Percentiles rank a stretch among this genome's conserved stretches.
phyloP scores from a whole-genome alignment of 208 protist genomes.

The Trypanosoma caninum region DNA sequence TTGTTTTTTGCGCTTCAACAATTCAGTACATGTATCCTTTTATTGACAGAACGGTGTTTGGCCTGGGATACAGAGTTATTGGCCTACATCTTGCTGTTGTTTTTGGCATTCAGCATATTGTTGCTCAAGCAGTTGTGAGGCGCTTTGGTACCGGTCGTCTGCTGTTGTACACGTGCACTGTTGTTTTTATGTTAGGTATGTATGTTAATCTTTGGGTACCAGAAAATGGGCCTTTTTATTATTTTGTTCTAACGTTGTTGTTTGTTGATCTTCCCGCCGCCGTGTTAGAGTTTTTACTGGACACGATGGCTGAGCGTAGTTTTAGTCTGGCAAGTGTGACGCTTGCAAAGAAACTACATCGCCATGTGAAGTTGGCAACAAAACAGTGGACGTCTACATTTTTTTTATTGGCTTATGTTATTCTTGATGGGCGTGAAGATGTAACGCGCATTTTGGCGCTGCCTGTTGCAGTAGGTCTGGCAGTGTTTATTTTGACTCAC shows the following conservation, averaged over 20 bases:
- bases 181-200: slow-evolving; percentile 4
- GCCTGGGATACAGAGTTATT: slow-evolving; percentile 31
- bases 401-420: not conserved
- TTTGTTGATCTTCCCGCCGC: slow-evolving; percentile 42
- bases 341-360: slow-evolving; percentile 8
- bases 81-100: slow-evolving; percentile 36
- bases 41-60: slow-evolving; percentile 27
- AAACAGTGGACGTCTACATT: slow-evolving; percentile 21
- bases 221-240: slow-evolving; percentile 19
- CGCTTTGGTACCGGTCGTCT: not conserved
- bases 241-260: slow-evolving; percentile 29
- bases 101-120: slow-evolving; percentile 25
- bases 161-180: slow-evolving; percentile 6
- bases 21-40: slow-evolving; percentile 48
- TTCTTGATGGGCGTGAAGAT: slow-evolving; percentile 3
- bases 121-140: slow-evolving; percentile 23
- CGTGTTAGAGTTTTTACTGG: slow-evolving; percentile 11
- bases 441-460: not conserved
- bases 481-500: slow-evolving; percentile 1
- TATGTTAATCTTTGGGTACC: slow-evolving; percentile 8
- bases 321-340: slow-evolving; percentile 2
- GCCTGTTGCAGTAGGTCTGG: slow-evolving; percentile 10
- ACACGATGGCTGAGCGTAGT: not conserved
- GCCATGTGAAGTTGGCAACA: not conserved
- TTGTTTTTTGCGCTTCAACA: slow-evolving; percentile 26